Percentiles rank a stretch among this genome's conserved stretches.
phyloP scores from a whole-genome alignment of 805 yeast species.

The Kuraishia capsulata region DNA sequence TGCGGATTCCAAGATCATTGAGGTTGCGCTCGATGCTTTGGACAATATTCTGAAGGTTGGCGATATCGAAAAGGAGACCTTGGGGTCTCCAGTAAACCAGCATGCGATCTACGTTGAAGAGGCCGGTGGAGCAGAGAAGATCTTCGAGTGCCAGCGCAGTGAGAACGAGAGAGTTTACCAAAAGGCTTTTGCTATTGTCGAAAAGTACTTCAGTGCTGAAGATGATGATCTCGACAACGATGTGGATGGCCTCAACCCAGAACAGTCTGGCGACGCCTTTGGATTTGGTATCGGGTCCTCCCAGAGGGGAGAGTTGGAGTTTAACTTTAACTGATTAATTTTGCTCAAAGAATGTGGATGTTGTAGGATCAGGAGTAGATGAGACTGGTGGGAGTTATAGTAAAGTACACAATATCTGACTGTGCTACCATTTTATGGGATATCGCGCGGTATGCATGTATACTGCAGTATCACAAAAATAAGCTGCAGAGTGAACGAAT shows the following conservation, averaged over 20 bases:
- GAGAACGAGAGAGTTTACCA: conserved; percentile 87
- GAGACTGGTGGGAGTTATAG: no score
- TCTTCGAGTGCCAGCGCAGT: conserved; percentile 85
- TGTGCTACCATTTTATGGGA: no score
- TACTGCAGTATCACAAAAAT: no score
- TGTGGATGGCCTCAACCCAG: conserved; percentile 62
- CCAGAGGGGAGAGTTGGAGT: conserved; percentile 44
- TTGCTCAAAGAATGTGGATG: no score
- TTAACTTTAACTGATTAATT: conserved; percentile 25
- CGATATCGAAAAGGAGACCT: conserved; percentile 78
- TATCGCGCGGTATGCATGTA: no score
- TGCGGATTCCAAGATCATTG: conserved; percentile 87
- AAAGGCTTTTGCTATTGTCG: conserved; percentile 85
- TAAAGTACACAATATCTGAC: no score
- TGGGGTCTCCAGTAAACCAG: conserved; percentile 63
- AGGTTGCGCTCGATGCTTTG: conserved; percentile 90
- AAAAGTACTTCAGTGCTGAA: conserved; percentile 81
- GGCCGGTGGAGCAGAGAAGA: conserved; percentile 97
- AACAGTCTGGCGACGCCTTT: conserved; percentile 73
- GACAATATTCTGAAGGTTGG: conserved; percentile 93
- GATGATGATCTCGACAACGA: conserved; percentile 60
- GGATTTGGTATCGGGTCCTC: conserved; percentile 73
- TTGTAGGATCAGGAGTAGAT: no score
- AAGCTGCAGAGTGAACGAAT: no score
- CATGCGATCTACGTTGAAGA: conserved; percentile 91